Percentiles rank a stretch among this genome's conserved stretches.
phyloP scores from a whole-genome alignment of 352 stramenopile genomes.

The Globisporangium okanoganense region DNA sequence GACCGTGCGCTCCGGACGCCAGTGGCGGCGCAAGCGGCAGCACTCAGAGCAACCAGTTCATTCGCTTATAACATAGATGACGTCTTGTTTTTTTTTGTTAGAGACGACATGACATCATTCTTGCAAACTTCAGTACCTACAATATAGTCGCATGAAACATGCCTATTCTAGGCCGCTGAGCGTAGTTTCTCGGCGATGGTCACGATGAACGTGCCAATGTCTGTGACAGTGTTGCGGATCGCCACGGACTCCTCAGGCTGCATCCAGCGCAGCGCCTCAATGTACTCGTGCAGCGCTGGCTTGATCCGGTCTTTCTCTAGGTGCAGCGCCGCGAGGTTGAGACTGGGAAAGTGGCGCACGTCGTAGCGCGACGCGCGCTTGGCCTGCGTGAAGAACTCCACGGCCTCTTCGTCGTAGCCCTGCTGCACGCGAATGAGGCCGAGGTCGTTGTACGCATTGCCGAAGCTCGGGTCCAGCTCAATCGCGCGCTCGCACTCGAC shows the following conservation, averaged over 20 bases:
- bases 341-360: slow-evolving; percentile 59
- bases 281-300: slow-evolving; percentile 66
- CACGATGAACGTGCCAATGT: slow-evolving; percentile 66
- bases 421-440: slow-evolving; percentile 60
- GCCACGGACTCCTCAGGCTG: slow-evolving; percentile 33
- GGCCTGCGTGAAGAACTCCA: slow-evolving; percentile 56
- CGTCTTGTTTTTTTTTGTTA: too few relatives aligned
- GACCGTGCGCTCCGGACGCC: slow-evolving; percentile 51
- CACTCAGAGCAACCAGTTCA: not conserved
- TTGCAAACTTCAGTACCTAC: too few relatives aligned
- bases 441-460: slow-evolving; percentile 74
- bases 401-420: slow-evolving; percentile 48
- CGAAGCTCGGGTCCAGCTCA: slow-evolving; percentile 59
- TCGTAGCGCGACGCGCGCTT: slow-evolving; percentile 61
- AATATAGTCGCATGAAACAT: too few relatives aligned
- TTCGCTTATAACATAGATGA: too few relatives aligned
- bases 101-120: too few relatives aligned
- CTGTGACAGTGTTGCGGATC: slow-evolving; percentile 66
- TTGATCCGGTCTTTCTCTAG: slow-evolving; percentile 65
- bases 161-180: slow-evolving; percentile 12
- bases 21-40: slow-evolving; percentile 56
- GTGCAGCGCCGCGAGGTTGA: slow-evolving; percentile 63
- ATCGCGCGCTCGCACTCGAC: slow-evolving; percentile 59
- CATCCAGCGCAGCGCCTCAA: slow-evolving; percentile 75
- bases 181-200: slow-evolving; percentile 35